Conservation (phyloP, 176 grass and related monocot species). For the Bonia amplexicaulis region DNA sequence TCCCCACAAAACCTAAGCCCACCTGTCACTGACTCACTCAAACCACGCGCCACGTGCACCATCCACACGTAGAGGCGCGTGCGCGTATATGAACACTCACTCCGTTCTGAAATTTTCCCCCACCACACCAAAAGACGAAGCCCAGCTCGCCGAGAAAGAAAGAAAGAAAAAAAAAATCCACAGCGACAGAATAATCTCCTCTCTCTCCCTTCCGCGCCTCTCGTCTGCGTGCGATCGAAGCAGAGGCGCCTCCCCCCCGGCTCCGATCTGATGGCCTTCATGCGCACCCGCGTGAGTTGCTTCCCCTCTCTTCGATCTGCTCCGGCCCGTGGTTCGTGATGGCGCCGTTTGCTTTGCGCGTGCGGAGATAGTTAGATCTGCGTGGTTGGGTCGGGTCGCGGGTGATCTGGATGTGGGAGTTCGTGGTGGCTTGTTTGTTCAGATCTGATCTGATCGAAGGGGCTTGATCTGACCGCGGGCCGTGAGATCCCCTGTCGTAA, state of each 20-base stretch:
- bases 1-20: neutral
- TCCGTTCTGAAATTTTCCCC: neutral
- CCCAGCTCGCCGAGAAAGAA: neutral
- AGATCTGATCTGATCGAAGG: constrained; percentile 1
- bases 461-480: neutral
- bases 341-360: neutral
- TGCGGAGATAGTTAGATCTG: constrained; percentile 23
- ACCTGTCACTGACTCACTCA: neutral
- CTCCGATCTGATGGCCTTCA: constrained; percentile 45
- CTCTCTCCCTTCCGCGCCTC: neutral
- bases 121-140: neutral
- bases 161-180: neutral
- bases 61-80: constrained; percentile 4
- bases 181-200: constrained; percentile 5
- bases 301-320: neutral
- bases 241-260: neutral
- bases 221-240: constrained; percentile 41
- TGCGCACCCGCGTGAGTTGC: constrained; percentile 47
- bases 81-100: constrained; percentile 20
- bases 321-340: neutral
- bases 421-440: neutral
- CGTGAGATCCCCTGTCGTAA: neutral
- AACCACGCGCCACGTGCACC: too few species aligned
- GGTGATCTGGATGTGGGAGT: neutral
- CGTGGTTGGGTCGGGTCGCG: neutral